Percentiles rank a stretch among this genome's conserved stretches.
Evolutionary conservation across 2,329 filamentous ascomycete species (phyloP).

Genomic region (Venturia effusa): DNA sequence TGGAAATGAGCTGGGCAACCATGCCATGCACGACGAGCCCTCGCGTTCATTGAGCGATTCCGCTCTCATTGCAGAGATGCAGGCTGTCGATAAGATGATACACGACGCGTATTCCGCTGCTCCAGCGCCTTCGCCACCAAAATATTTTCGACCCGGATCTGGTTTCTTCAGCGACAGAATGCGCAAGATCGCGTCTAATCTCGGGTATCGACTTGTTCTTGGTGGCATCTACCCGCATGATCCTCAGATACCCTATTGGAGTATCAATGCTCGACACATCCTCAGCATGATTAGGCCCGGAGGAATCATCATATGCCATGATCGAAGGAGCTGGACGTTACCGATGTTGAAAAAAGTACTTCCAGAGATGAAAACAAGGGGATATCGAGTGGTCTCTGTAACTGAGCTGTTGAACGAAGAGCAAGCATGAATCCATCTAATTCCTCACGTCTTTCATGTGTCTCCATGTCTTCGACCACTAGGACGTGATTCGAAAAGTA

Average conservation of each 20-base stretch:
- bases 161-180: conserved; percentile 71
- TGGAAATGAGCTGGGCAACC: conserved; percentile 61
- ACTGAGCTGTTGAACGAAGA: conserved; percentile 47
- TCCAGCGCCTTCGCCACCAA: conserved; percentile 32
- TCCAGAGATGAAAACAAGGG: conserved; percentile 56
- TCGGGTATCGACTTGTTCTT: conserved; percentile 65
- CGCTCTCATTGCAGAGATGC: conserved; percentile 53
- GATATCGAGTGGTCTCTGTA: conserved; percentile 62
- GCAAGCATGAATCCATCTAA: conserved; percentile 13
- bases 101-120: conserved; percentile 40
- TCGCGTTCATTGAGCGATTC: conserved; percentile 49
- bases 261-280: conserved; percentile 66
- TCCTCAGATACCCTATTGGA: conserved; percentile 63
- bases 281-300: conserved; percentile 69
- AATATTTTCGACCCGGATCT: conserved; percentile 73
- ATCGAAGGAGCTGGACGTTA: conserved; percentile 69
- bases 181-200: conserved; percentile 44
- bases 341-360: conserved; percentile 67
- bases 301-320: conserved; percentile 76
- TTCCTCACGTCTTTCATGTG: not conserved
- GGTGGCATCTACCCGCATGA: conserved; percentile 86
- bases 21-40: conserved; percentile 81
- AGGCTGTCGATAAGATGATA: conserved; percentile 51
- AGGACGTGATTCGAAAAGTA: not conserved
- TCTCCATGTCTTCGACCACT: not conserved